A percentile compares a stretch with the other conserved stretches of the same genome.
Conservation (phyloP, 305 asterid genomes). For the Andrographis paniculata region DNA sequence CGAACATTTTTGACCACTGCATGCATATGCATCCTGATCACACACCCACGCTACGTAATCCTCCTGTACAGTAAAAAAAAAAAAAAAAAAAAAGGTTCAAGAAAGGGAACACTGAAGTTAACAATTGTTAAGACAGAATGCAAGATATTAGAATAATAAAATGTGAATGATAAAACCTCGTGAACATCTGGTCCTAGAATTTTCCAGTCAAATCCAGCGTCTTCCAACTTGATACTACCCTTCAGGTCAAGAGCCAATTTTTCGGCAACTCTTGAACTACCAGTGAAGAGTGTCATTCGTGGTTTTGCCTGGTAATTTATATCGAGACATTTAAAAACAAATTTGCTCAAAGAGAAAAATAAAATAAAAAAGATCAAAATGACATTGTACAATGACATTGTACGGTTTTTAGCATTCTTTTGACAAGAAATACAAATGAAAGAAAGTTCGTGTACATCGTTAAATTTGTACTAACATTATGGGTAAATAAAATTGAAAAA, state of each 20-base stretch:
- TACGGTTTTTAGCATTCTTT: no score
- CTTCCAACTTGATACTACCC: conserved; percentile 82
- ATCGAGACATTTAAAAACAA: no score
- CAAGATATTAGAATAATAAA: no score
- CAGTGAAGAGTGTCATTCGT: conserved; percentile 96
- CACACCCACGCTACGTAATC: conserved; percentile 96
- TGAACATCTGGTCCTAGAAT: conserved; percentile 95
- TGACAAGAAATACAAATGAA: no score
- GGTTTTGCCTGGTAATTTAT: conserved; percentile 58
- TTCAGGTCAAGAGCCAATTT: conserved; percentile 75
- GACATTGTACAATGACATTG: no score
- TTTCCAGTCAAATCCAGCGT: conserved; percentile 99
- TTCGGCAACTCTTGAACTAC: conserved; percentile 91
- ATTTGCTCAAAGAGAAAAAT: no score
- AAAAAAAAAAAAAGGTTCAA: background rate
- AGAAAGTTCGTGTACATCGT: no score
- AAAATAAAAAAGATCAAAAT: no score
- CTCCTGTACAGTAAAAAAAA: conserved; percentile 30
- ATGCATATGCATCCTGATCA: conserved; percentile 97
- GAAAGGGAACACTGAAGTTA: no score
- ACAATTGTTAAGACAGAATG: no score
- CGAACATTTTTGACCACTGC: conserved; percentile 97
- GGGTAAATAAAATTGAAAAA: no score
- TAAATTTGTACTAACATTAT: no score
- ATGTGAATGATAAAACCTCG: conserved; percentile 46